phyloP scores from a whole-genome alignment of 2,329 filamentous ascomycete species.

The Ampelomyces quisqualis region DNA sequence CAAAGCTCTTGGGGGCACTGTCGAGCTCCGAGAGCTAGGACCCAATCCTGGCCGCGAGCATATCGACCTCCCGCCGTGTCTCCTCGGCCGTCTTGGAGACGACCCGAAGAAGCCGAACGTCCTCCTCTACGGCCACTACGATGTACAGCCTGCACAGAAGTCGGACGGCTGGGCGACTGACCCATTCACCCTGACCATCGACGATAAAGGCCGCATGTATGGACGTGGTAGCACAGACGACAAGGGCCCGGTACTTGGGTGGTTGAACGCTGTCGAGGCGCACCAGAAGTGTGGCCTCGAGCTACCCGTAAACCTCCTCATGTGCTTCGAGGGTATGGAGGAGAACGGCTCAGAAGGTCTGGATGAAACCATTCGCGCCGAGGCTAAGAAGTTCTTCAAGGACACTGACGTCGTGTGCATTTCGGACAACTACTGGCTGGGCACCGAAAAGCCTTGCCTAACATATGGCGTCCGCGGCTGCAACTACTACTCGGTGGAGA shows the following conservation, averaged over 20 bases:
- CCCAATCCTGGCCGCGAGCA: constrained; percentile 90
- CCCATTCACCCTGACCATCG: constrained; percentile 84
- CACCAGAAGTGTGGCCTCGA: constrained; percentile 94
- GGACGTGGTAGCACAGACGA: constrained; percentile 95
- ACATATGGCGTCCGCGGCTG: constrained; percentile 96
- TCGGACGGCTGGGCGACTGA: constrained; percentile 95
- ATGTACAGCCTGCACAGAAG: constrained; percentile 92
- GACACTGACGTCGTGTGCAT: constrained; percentile 97
- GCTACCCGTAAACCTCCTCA: constrained; percentile 94
- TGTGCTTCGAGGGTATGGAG: constrained; percentile 99
- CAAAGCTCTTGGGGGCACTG: constrained; percentile 77
- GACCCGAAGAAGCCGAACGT: constrained; percentile 93
- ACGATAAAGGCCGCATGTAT: constrained; percentile 92
- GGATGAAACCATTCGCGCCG: constrained; percentile 87
- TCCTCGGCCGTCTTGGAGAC: constrained; percentile 87
- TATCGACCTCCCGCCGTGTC: constrained; percentile 87
- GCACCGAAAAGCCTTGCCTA: constrained; percentile 95
- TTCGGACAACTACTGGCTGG: constrained; percentile 99
- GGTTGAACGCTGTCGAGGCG: constrained; percentile 97
- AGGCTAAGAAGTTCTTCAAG: constrained; percentile 92
- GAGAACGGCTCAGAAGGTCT: constrained; percentile 96
- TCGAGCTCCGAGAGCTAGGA: constrained; percentile 82
- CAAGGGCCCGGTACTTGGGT: constrained; percentile 95
- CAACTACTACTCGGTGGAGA: constrained; percentile 94
- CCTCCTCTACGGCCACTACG: constrained; percentile 97